These are phyloP conservation scores for Conoideocrella luteorostrata DNA, from an alignment of 2,329 filamentous ascomycete species.

Conservation along the genomic window DNA sequence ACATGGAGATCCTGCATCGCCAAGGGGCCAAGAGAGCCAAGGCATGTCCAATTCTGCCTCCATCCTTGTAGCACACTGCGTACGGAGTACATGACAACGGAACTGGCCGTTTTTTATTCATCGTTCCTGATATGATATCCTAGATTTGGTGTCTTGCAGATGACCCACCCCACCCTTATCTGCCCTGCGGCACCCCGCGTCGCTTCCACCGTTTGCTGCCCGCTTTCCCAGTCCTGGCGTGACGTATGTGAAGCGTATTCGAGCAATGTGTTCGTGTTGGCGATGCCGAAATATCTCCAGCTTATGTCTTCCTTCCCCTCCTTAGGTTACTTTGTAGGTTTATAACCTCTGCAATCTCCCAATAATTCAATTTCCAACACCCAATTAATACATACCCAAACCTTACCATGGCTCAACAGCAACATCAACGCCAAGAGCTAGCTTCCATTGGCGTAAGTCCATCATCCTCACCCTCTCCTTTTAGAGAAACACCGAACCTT, in stretches of 20 bases:
- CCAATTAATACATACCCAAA: not conserved
- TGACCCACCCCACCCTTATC: too few species aligned
- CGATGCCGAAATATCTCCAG: not conserved
- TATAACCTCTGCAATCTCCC: too few species aligned
- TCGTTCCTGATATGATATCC: too few species aligned
- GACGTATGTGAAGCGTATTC: too few species aligned
- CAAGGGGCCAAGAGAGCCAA: not conserved
- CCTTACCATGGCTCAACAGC: conserved; percentile 2
- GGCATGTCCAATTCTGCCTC: not conserved
- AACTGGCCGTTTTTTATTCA: too few species aligned
- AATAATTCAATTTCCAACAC: too few species aligned
- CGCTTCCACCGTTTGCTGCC: too few species aligned
- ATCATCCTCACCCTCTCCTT: not conserved
- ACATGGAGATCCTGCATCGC: not conserved
- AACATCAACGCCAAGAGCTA: conserved; percentile 1
- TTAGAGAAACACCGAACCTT: not conserved
- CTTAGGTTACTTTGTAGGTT: too few species aligned
- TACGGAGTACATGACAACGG: not conserved
- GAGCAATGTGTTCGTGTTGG: too few species aligned
- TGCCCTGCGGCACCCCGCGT: too few species aligned
- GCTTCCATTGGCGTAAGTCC: conserved; percentile 7
- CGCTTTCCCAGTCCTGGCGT: too few species aligned
- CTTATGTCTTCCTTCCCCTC: not conserved
- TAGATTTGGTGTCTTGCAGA: too few species aligned
- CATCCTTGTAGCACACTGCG: not conserved